Evolutionary conservation across 768 basidiomycete species (phyloP).

Genomic region (Lentinula sp.): DNA sequence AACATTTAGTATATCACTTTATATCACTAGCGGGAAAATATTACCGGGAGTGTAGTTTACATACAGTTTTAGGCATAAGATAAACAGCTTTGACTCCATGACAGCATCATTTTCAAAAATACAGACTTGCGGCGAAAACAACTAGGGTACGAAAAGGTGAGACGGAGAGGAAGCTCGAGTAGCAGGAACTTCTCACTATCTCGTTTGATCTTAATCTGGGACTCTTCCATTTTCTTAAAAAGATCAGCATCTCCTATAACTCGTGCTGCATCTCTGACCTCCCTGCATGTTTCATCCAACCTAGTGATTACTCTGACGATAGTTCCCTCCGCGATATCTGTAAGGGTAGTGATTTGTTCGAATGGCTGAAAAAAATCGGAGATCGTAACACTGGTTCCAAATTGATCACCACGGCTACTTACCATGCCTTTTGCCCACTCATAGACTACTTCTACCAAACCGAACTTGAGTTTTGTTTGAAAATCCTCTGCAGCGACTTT

Average conservation of each 20-base stretch:
- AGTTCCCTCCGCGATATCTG: conserved; percentile 94
- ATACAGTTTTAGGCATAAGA: conserved; percentile 28
- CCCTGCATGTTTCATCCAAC: conserved; percentile 93
- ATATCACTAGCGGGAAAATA: too few relatives aligned
- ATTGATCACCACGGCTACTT: conserved; percentile 16
- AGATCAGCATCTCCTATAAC: conserved; percentile 95
- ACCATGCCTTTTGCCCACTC: conserved; percentile 99
- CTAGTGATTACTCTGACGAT: conserved; percentile 96
- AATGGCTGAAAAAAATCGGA: conserved; percentile 62
- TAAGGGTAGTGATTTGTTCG: conserved; percentile 86
- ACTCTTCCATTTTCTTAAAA: conserved; percentile 98
- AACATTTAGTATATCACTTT: too few relatives aligned
- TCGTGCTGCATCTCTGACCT: conserved; percentile 93
- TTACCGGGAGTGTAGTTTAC: too few relatives aligned
- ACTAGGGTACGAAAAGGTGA: conserved; percentile 34
- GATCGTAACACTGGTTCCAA: not conserved
- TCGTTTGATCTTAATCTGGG: conserved; percentile 88
- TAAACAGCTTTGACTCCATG: not conserved
- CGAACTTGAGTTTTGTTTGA: conserved; percentile 77
- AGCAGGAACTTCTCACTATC: conserved; percentile 65
- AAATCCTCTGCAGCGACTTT: conserved; percentile 78
- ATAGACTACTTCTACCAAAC: conserved; percentile 93
- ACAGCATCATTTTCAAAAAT: conserved; percentile 46
- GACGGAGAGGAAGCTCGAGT: not conserved
- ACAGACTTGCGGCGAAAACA: conserved; percentile 83